phyloP scores from a whole-genome alignment of 148 eudicot genomes.

The Spergularia marina region DNA sequence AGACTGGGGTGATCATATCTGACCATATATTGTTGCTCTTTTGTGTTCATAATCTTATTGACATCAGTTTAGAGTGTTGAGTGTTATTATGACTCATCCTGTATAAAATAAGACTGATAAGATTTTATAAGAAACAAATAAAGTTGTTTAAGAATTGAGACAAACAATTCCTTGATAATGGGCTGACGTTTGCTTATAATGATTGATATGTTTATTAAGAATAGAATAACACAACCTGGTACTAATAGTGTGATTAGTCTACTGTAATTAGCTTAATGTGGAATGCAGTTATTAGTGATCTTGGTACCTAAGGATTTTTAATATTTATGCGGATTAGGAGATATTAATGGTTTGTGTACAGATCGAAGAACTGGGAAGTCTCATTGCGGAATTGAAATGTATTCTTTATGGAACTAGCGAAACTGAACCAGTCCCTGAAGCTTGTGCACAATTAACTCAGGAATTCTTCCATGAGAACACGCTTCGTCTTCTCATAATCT shows the following conservation, averaged over 20 bases:
- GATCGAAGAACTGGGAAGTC: conserved; percentile 40
- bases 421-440: conserved; percentile 48
- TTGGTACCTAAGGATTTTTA: not conserved
- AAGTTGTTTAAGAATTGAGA: not conserved
- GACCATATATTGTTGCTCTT: not conserved
- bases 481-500: conserved; percentile 43
- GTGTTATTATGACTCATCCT: conserved; percentile 1
- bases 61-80: not conserved
- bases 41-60: not conserved
- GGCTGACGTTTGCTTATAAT: not conserved
- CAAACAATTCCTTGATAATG: not conserved
- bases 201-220: not conserved
- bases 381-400: conserved; percentile 41
- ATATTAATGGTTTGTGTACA: conserved; percentile 14
- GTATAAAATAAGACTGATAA: not conserved
- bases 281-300: not conserved
- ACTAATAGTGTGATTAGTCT: too few species aligned
- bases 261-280: not conserved
- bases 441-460: conserved; percentile 53
- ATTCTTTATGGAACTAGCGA: conserved; percentile 55
- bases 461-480: conserved; percentile 48
- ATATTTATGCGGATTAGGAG: not conserved
- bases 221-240: too few species aligned
- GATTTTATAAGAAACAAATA: too few species aligned
- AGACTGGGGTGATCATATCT: not conserved